These are phyloP conservation scores for Neoarthrinium moseri DNA, from an alignment of 2,329 filamentous ascomycete species.

Conservation along the genomic window DNA sequence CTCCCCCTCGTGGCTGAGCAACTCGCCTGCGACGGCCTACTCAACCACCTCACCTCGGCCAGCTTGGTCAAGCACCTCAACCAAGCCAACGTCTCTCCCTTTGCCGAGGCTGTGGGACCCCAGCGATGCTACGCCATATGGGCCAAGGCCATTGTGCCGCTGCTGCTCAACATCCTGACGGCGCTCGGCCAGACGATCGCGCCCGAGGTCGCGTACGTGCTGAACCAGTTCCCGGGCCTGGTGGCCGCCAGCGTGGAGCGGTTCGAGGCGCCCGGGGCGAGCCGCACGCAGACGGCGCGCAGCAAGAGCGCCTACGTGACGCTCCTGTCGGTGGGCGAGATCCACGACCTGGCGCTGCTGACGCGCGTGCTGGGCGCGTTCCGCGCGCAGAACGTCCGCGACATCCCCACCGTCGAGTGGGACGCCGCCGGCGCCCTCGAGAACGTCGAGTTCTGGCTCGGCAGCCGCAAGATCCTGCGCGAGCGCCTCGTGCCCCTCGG, in stretches of 20 bases:
- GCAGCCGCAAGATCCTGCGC: slow-evolving; percentile 65
- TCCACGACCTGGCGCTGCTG: slow-evolving; percentile 76
- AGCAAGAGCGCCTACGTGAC: slow-evolving; percentile 58
- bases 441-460: slow-evolving; percentile 80
- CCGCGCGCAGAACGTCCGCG: slow-evolving; percentile 63
- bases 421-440: slow-evolving; percentile 72
- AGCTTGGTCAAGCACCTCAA: slow-evolving; percentile 78
- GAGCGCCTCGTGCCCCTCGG: slow-evolving; percentile 73
- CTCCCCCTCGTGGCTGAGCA: slow-evolving; percentile 82
- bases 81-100: slow-evolving; percentile 69
- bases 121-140: slow-evolving; percentile 85
- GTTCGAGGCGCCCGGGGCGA: slow-evolving; percentile 62
- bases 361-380: slow-evolving; percentile 69
- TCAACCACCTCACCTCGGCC: slow-evolving; percentile 76
- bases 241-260: slow-evolving; percentile 69
- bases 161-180: slow-evolving; percentile 84
- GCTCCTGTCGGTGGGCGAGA: slow-evolving; percentile 71
- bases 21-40: slow-evolving; percentile 81
- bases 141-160: slow-evolving; percentile 81
- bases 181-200: slow-evolving; percentile 80
- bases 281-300: slow-evolving; percentile 50
- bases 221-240: slow-evolving; percentile 85
- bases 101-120: slow-evolving; percentile 66
- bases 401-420: slow-evolving; percentile 74
- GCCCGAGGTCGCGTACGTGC: slow-evolving; percentile 79